Evolutionary conservation across 345 rosid genomes (phyloP), one percentile per base, ranked within the genome.

Genomic region (Orychophragmus violaceus): DNA sequence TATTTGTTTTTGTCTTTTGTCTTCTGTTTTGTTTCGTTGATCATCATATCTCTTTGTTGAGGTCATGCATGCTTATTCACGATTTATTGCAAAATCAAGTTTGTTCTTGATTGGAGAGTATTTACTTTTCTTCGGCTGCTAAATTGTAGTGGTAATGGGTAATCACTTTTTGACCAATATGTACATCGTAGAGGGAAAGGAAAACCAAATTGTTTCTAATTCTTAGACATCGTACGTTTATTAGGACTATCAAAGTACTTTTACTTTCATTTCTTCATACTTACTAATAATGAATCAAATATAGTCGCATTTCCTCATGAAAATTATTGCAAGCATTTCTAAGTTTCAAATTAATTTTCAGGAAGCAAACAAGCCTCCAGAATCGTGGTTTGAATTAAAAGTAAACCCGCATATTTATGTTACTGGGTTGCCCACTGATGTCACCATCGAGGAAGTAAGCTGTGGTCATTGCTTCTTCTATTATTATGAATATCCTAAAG

Each of bases 381-480:
- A 94, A 68, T 76, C 87, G 64, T 94, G 99, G 99, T 94, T 94
- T 77, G 95, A 94, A 70, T 82, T 94, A 80, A 94, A 94, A 85
- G 85, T 94, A 28, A 94, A 94, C 78, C 88, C 97, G 0, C 90
- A 94, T 84, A 85, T 94, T 36, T 90, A 94, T 69, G 87, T 90
- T 22, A 88, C 81, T 75, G 99, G 99, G 64, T 80, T 94, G 83
- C 99, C 99, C 37, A 85, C 76, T 48, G 97, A 94, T 82, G 92
- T 83, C 61, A 84, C 92, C 27, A 36, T 74, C 10, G 97, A 88
- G 71, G 97, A 94, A 80, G 97, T 90, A 85, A 80, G 84, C 76
- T 54, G 27, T 58, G 18, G 11, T 61, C 22, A 17, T 51, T 69
- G 37, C 66, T 70, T 71, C 8, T 19, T 23, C 5, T 17, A 52